Evolutionary conservation across 129 eudicot genomes (phyloP), one percentile per base, ranked within the genome.

Genomic region (Solidago caesia): DNA sequence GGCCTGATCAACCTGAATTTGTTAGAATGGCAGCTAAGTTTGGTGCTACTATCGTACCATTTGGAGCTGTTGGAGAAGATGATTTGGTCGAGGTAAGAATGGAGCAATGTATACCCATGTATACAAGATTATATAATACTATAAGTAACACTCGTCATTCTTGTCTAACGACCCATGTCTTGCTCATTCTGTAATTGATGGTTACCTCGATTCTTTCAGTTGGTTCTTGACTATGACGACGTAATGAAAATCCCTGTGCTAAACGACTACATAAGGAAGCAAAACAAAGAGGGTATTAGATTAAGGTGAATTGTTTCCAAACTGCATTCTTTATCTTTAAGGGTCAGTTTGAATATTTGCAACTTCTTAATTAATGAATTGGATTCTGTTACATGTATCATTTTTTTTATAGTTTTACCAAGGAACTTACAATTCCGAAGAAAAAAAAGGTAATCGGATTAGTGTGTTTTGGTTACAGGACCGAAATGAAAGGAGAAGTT

Each of bases 1-100:
- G 97, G 95, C 94, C 94, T 63, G 95, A 91, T 13, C 83, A 82
- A 59, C 91, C 97, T 4, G 97, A 91, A 81, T 86, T 88, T 76
- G 97, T 91, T 13, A 81, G 97, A 64, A 86, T 86, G 89, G 97
- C 97, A 52, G 85, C 85, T 11, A 82, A 64, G 63, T 91, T 84
- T 72, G 94, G 97, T 51, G 97, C 88, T 41, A 88, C 85, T 7
- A 91, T 91, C 10, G 79, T 91, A 59, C 97, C 97, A 25, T 91
- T 91, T 82, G 97, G 97, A 70, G 89, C 52, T 44, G 83, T 88
- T 39, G 97, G 97, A 59, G 97, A 84, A 64, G 96, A 90, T 56
- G 96, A 90, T 52, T 0, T 90, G 0, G 79, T 73, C 16, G 86
- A 87, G 75, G 91, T 87, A 82, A 75, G 46, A 16, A 53, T 63